Evolutionary conservation across 805 yeast species (phyloP), one percentile per base, ranked within the genome.

Genomic region (Nakazawaea siamensis): DNA sequence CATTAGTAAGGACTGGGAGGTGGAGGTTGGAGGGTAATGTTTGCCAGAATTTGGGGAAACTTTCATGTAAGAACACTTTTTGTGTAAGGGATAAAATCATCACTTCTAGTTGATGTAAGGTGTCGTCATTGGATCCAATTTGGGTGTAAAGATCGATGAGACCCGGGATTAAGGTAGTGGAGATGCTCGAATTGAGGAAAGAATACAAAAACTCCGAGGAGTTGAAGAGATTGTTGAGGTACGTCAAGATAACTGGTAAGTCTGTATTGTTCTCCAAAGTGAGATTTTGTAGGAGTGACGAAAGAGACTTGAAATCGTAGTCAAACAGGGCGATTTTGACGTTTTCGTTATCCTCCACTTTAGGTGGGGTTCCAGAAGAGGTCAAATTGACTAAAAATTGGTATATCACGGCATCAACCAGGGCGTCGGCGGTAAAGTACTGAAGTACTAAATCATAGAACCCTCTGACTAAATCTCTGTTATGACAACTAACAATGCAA

Each of bases 61-160:
- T 51, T 39, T 60, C 67, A 37, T 61, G 62, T 3, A 44, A 32
- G 2, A 49, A 33, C 7, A 58, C 31, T 12, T 44, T 46, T 27
- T 43, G 42, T 18, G 50, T 47, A 7, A 54, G 43, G 2, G 48
- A 38, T 11, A 59, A 25, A 17, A 53, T 43, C 4, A 51, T 24
- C 3, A 47, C 23, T 28, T 49, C 49, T 5, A 40, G 28, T 20
- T 39, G 33, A 13, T 40, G 32, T n/a, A 43, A 29, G 10, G 13
- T 34, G 13, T 24, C 29, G 13, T 27, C n/a, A n/a, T n/a, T n/a
- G n/a, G n/a, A n/a, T n/a, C n/a, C n/a, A n/a, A n/a, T n/a, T n/a
- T n/a, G n/a, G n/a, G n/a, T n/a, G n/a, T n/a, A n/a, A n/a, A n/a
- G n/a, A n/a, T n/a, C n/a, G n/a, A n/a, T n/a, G n/a, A n/a, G n/a